Evolutionary conservation across 2,329 filamentous ascomycete species (phyloP).

Genomic region (Peltaster fructicola): DNA sequence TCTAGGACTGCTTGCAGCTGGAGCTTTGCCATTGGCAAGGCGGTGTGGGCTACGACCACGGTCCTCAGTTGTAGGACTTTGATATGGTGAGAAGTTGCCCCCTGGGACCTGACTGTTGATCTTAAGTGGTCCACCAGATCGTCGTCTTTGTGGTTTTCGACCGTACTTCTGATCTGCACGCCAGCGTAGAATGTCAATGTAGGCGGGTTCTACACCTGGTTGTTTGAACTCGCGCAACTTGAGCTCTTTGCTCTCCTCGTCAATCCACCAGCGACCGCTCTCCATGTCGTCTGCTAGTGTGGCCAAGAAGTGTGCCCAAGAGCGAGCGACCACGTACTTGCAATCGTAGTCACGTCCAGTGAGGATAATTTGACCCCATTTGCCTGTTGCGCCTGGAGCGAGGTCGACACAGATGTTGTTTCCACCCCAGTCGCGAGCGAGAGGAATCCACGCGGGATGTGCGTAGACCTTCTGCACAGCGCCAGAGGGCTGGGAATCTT

Average conservation of each 20-base stretch:
- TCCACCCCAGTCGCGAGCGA: constrained; percentile 94
- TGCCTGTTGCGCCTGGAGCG: constrained; percentile 71
- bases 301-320: constrained; percentile 77
- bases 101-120: constrained; percentile 36
- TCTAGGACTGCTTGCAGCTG: constrained; percentile 47
- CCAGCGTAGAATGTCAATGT: constrained; percentile 91
- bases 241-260: constrained; percentile 80
- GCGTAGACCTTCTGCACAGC: constrained; percentile 85
- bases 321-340: constrained; percentile 89
- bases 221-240: constrained; percentile 86
- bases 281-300: constrained; percentile 76
- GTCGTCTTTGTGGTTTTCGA: constrained; percentile 34
- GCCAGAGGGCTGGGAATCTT: constrained; percentile 74
- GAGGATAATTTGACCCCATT: constrained; percentile 92
- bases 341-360: constrained; percentile 97
- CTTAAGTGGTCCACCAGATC: constrained; percentile 22
- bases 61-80: constrained; percentile 40
- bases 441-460: constrained; percentile 85
- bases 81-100: constrained; percentile 42
- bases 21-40: constrained; percentile 40
- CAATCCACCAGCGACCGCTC: constrained; percentile 79
- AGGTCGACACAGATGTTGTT: constrained; percentile 93
- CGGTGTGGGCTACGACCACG: constrained; percentile 58
- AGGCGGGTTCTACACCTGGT: constrained; percentile 74
- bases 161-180: constrained; percentile 91